Conservation (phyloP, 2,329 filamentous ascomycete species). For the Hyphodiscus sp. region DNA sequence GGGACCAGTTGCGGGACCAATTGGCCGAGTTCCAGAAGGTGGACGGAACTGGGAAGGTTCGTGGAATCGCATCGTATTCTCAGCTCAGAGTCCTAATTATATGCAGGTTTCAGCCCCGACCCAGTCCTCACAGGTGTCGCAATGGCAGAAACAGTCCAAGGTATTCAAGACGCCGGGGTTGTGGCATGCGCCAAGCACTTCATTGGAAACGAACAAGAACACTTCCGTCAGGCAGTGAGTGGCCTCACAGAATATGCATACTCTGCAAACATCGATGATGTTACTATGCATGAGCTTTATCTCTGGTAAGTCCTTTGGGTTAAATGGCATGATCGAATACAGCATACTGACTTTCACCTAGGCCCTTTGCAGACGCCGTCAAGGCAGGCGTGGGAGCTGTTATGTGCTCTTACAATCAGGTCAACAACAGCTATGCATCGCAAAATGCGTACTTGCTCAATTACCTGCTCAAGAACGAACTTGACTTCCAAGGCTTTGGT, state of each 20-base stretch:
- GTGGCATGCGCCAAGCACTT: conserved; percentile 79
- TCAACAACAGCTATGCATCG: conserved; percentile 76
- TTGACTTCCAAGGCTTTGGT: conserved; percentile 71
- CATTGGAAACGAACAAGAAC: conserved; percentile 63
- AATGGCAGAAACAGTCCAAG: conserved; percentile 65
- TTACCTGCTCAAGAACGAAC: conserved; percentile 69
- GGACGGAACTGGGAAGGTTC: conserved; percentile 60
- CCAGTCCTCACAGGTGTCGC: conserved; percentile 69
- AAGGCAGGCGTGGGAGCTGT: conserved; percentile 70
- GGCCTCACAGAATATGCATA: conserved; percentile 44
- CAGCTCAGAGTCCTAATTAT: neutral
- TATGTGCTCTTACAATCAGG: conserved; percentile 61
- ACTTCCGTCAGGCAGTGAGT: conserved; percentile 27
- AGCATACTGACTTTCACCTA: conserved; percentile 12
- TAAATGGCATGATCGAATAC: neutral
- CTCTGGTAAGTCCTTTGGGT: conserved; percentile 36
- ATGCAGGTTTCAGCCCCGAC: conserved; percentile 55
- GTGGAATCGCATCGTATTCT: neutral
- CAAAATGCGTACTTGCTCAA: conserved; percentile 74
- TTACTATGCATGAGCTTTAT: conserved; percentile 55
- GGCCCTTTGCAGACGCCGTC: conserved; percentile 49
- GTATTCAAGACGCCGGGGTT: conserved; percentile 75
- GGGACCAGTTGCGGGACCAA: conserved; percentile 65
- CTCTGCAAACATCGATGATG: conserved; percentile 58
- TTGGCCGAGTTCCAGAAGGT: conserved; percentile 61